Conservation (phyloP, 179 eudicot genomes). For the Gypsophila paniculata region DNA sequence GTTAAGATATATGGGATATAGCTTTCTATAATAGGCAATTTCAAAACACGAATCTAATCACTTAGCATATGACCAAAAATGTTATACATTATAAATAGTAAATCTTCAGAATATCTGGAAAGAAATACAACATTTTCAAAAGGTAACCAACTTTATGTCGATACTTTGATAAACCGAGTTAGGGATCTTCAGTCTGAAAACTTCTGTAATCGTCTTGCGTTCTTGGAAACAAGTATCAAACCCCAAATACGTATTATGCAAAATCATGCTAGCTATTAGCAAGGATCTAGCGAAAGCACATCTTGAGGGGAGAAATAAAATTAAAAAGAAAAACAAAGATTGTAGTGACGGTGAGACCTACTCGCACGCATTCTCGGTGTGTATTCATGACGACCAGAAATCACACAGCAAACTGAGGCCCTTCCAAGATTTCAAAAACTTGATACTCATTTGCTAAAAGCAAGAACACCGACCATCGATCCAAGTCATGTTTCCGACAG, state of each 20-base stretch:
- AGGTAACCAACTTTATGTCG: slow-evolving; percentile 1
- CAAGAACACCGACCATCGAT: neutral
- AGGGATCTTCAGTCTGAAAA: neutral
- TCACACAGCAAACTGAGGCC: slow-evolving; percentile 7
- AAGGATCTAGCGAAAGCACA: slow-evolving; percentile 21
- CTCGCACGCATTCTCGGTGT: slow-evolving; percentile 28
- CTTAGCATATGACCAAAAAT: slow-evolving; percentile 4
- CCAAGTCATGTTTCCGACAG: slow-evolving; percentile 14
- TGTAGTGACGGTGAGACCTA: slow-evolving; percentile 22
- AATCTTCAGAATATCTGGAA: neutral
- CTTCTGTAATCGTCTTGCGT: slow-evolving; percentile 6
- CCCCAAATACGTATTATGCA: slow-evolving; percentile 15
- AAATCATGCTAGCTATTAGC: slow-evolving; percentile 18
- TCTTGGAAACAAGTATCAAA: slow-evolving; percentile 23
- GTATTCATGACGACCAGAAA: slow-evolving; percentile 20
- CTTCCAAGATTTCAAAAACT: slow-evolving; percentile 14
- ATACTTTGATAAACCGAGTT: neutral
- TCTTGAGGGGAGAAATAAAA: slow-evolving; percentile 14
- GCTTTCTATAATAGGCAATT: neutral
- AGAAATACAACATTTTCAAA: slow-evolving; percentile 12
- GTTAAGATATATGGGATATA: neutral
- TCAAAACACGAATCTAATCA: neutral
- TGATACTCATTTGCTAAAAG: slow-evolving; percentile 6
- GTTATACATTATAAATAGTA: slow-evolving; percentile 8
- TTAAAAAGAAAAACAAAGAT: slow-evolving; percentile 8